A percentile compares a stretch with the other conserved stretches of the same genome.
Conservation (phyloP, 2,329 filamentous ascomycete genomes). For the Boeremia lycopersici region DNA sequence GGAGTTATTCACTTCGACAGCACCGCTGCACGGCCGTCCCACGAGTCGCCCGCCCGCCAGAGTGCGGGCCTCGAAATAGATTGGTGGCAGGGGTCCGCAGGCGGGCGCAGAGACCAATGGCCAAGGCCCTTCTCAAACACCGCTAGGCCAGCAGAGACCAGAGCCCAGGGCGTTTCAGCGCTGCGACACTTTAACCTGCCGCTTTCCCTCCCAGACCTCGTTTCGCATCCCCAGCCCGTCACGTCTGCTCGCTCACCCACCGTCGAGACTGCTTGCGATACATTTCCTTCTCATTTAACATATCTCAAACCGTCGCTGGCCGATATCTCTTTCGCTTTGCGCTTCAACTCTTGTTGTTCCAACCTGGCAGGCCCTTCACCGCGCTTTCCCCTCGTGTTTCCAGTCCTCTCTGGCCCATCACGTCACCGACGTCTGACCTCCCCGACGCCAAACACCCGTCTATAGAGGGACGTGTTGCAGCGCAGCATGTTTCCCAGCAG, state of each 20-base stretch:
- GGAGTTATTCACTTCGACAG: constrained; percentile 3
- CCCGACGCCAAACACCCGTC: constrained; percentile 34
- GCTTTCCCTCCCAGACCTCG: constrained; percentile 47
- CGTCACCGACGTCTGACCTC: constrained; percentile 37
- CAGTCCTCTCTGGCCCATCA: constrained; percentile 1
- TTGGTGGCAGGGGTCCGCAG: constrained; percentile 19
- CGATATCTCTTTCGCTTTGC: constrained; percentile 45
- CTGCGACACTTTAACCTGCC: constrained; percentile 50
- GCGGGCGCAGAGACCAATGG: constrained; percentile 14
- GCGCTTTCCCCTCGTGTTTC: constrained; percentile 39
- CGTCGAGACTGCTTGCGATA: constrained; percentile 45
- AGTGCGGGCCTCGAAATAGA: constrained; percentile 20
- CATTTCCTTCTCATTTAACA: constrained; percentile 47
- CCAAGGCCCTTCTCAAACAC: constrained; percentile 38
- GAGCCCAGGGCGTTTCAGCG: constrained; percentile 40
- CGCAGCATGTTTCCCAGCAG: constrained; percentile 56
- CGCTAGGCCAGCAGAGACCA: constrained; percentile 39
- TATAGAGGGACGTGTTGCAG: constrained; percentile 45
- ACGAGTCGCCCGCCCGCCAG: constrained; percentile 30
- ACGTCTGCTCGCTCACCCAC: constrained; percentile 34
- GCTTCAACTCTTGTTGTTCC: constrained; percentile 46
- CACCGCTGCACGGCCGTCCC: constrained; percentile 23
- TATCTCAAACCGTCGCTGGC: constrained; percentile 44
- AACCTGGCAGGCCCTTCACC: constrained; percentile 46
- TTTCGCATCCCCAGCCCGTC: constrained; percentile 44